Conservation (phyloP, 768 basidiomycete species). For the Trametes punicea region DNA sequence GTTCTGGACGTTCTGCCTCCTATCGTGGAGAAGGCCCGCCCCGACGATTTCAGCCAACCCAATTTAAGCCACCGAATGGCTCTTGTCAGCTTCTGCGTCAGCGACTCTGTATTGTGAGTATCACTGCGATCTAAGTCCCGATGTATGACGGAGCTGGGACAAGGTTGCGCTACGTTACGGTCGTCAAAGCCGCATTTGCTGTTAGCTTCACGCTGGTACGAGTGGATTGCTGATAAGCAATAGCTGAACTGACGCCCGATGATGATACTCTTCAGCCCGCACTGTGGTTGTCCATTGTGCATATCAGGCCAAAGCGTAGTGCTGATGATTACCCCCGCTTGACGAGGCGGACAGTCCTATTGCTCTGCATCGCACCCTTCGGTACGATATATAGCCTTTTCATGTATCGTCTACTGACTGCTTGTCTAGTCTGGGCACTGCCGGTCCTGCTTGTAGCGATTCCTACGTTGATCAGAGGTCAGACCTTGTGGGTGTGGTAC, state of each 20-base stretch:
- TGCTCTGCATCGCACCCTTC: constrained; percentile 20
- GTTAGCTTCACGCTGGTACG: constrained; percentile 26
- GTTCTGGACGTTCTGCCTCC: constrained; percentile 17
- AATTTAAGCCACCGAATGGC: neutral
- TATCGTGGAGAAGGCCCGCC: constrained; percentile 6
- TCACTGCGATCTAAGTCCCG: neutral
- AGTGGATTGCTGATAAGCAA: neutral
- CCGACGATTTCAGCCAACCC: neutral
- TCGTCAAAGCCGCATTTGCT: constrained; percentile 23
- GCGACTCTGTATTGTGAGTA: constrained; percentile 19
- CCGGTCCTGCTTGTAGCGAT: constrained; percentile 19
- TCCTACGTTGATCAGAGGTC: neutral
- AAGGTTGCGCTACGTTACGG: constrained; percentile 22
- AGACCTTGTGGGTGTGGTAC: neutral
- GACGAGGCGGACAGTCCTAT: constrained; percentile 9
- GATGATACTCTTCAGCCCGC: constrained; percentile 17
- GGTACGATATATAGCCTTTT: neutral
- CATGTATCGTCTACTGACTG: neutral
- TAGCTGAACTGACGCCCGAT: neutral
- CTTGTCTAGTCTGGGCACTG: constrained; percentile 21
- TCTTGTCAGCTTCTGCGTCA: constrained; percentile 17
- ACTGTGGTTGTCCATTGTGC: constrained; percentile 15
- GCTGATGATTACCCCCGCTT: constrained; percentile 16
- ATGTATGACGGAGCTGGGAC: no score
- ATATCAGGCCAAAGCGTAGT: constrained; percentile 10